These are phyloP conservation scores for Lichina pygmaea DNA, from an alignment of 495 filamentous ascomycete species.

Conservation along the genomic window DNA sequence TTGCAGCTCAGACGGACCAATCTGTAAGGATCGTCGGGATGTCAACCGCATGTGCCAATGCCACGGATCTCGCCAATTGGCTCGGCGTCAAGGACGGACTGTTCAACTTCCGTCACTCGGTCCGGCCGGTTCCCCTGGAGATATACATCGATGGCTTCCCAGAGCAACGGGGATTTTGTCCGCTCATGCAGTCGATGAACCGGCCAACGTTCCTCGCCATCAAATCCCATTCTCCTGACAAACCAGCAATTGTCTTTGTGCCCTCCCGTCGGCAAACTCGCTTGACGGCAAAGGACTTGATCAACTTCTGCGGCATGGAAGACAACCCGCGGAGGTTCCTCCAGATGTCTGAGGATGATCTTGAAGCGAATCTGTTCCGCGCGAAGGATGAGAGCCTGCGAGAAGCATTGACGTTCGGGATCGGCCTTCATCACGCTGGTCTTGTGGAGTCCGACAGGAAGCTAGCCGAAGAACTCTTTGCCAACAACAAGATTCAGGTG, in stretches of 20 bases:
- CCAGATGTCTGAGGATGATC: constrained; percentile 78
- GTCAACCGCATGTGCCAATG: constrained; percentile 96
- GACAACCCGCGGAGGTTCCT: constrained; percentile 87
- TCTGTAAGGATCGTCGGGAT: constrained; percentile 81
- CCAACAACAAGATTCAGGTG: constrained; percentile 95
- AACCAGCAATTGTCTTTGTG: constrained; percentile 96
- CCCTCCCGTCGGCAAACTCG: constrained; percentile 87
- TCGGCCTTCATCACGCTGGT: constrained; percentile 91
- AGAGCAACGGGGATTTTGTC: constrained; percentile 82
- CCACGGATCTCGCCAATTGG: constrained; percentile 83
- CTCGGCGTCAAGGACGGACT: constrained; percentile 89
- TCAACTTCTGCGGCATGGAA: constrained; percentile 95
- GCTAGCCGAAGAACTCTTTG: constrained; percentile 76
- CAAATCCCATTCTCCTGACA: constrained; percentile 81
- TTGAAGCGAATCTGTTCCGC: constrained; percentile 51
- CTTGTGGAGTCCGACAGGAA: constrained; percentile 82
- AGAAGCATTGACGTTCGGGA: constrained; percentile 84
- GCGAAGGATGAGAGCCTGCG: constrained; percentile 82
- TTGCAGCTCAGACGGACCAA: constrained; percentile 72
- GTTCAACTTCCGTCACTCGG: constrained; percentile 97
- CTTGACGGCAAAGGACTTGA: constrained; percentile 80
- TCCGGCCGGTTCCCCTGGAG: constrained; percentile 82
- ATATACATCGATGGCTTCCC: constrained; percentile 96
- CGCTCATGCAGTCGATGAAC: constrained; percentile 98
- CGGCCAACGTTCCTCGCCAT: constrained; percentile 89